Conservation (phyloP, 441 rosid species). For the Jatropha podagrica region DNA sequence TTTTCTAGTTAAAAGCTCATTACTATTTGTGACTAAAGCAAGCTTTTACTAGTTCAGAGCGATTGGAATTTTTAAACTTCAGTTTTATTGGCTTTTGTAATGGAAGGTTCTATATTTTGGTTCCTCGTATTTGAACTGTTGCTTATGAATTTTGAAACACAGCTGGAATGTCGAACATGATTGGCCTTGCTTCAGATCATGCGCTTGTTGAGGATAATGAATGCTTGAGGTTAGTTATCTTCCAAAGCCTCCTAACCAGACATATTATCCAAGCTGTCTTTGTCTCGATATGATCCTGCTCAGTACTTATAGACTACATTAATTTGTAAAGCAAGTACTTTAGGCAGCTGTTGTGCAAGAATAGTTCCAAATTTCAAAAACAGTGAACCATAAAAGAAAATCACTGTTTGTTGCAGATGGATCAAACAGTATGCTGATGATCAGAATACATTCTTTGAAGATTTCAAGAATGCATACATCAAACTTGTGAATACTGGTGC, state of each 20-base stretch:
- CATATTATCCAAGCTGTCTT: background rate
- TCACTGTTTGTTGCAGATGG: constrained; percentile 53
- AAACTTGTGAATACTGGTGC: constrained; percentile 85
- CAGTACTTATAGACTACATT: background rate
- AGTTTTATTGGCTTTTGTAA: background rate
- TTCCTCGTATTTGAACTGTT: background rate
- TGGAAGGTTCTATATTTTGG: background rate
- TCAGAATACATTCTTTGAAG: constrained; percentile 67
- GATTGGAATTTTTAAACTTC: background rate
- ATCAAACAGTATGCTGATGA: constrained; percentile 61
- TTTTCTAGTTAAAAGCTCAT: too few relatives aligned
- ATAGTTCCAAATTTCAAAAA: background rate
- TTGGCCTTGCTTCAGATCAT: constrained; percentile 91
- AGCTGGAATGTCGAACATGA: constrained; percentile 79
- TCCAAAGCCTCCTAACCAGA: background rate
- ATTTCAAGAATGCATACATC: constrained; percentile 70
- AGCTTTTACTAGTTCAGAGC: background rate
- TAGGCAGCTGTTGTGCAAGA: background rate
- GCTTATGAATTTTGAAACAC: constrained; percentile 23
- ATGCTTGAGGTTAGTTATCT: constrained; percentile 64
- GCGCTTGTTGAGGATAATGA: constrained; percentile 76
- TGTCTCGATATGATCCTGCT: background rate
- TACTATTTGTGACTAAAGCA: background rate
- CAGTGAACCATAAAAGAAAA: constrained; percentile 3
- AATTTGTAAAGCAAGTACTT: background rate